A percentile compares a stretch with the other conserved stretches of the same genome.
Evolutionary conservation across 2,329 filamentous ascomycete genomes (phyloP).

Genomic region (Arthrinium phaeospermum): DNA sequence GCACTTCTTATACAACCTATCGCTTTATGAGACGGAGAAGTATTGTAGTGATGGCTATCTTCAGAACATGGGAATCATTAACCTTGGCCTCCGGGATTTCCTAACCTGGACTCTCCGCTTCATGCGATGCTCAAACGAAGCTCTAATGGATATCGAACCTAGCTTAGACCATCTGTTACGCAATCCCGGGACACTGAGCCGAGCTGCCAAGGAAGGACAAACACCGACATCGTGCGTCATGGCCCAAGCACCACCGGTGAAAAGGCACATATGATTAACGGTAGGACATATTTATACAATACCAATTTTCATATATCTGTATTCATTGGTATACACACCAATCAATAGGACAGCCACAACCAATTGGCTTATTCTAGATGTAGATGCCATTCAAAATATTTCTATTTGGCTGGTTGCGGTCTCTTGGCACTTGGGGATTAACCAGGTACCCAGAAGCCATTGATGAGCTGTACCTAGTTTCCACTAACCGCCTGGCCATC

Average conservation of each 20-base stretch:
- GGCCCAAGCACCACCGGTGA: background rate
- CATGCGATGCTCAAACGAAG: background rate
- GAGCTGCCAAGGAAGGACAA: background rate
- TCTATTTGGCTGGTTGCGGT: background rate
- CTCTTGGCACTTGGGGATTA: background rate
- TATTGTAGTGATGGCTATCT: background rate
- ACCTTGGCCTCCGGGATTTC: background rate
- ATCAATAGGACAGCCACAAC: too few relatives aligned
- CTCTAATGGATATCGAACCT: background rate
- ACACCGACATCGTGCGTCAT: slow-evolving; percentile 6
- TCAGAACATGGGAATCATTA: background rate
- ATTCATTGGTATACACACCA: too few relatives aligned
- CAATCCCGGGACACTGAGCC: background rate
- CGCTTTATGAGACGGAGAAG: background rate
- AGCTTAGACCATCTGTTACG: background rate
- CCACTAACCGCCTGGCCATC: background rate
- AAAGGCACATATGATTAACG: background rate
- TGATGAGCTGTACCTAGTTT: background rate
- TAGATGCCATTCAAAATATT: too few relatives aligned
- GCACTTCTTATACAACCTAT: background rate
- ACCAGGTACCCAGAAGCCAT: background rate
- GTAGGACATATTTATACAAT: too few relatives aligned
- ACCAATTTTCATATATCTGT: too few relatives aligned
- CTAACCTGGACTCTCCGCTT: background rate
- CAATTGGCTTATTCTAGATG: too few relatives aligned